Evolutionary conservation across 2,329 filamentous ascomycete genomes (phyloP).

Genomic region (Lachnellula suecica): DNA sequence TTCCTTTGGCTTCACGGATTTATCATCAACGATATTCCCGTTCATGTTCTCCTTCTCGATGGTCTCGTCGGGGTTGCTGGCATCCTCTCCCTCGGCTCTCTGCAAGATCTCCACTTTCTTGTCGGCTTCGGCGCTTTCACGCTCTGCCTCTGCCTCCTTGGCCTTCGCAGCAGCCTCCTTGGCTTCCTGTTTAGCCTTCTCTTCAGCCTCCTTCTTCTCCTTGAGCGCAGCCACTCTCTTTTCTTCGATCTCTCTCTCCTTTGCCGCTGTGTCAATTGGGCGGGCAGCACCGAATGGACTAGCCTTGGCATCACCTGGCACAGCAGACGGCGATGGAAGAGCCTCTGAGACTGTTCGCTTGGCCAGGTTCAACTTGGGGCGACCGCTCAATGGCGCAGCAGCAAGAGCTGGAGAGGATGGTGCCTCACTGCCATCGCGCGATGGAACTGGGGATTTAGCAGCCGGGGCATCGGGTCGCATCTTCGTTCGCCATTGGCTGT

Average conservation of each 20-base stretch:
- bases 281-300: slow-evolving; percentile 92
- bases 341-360: slow-evolving; percentile 89
- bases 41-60: slow-evolving; percentile 35
- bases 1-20: slow-evolving; percentile 46
- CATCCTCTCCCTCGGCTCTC: slow-evolving; percentile 29
- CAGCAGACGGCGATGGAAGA: slow-evolving; percentile 47
- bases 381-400: slow-evolving; percentile 56
- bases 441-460: slow-evolving; percentile 61
- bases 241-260: slow-evolving; percentile 88
- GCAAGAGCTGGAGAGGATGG: slow-evolving; percentile 67
- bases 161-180: slow-evolving; percentile 49
- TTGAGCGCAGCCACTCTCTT: slow-evolving; percentile 72
- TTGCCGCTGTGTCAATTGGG: slow-evolving; percentile 88
- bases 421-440: slow-evolving; percentile 73
- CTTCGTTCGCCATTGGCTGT: slow-evolving; percentile 87
- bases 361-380: slow-evolving; percentile 82
- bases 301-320: slow-evolving; percentile 71
- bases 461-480: slow-evolving; percentile 76
- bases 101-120: slow-evolving; percentile 34
- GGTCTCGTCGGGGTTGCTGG: slow-evolving; percentile 29
- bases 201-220: slow-evolving; percentile 75
- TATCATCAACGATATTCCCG: slow-evolving; percentile 46
- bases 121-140: slow-evolving; percentile 23
- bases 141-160: slow-evolving; percentile 38
- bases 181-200: slow-evolving; percentile 56